Evolutionary conservation across 1,139 yeast species (phyloP), one percentile per base, ranked within the genome.

Genomic region (Arxiozyma bovina): DNA sequence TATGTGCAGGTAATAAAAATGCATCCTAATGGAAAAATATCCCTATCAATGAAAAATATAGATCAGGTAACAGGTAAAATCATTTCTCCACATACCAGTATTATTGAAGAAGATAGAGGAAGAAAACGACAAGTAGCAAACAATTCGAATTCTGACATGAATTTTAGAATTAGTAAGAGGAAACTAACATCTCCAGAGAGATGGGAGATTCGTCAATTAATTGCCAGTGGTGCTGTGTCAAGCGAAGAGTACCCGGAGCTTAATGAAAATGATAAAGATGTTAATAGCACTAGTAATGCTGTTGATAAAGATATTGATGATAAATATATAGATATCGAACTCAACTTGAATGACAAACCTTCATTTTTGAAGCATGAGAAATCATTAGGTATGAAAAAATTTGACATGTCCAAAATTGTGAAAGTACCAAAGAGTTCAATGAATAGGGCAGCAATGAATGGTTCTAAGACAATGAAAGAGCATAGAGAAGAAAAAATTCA

Each of bases 171-270:
- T n/a, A 55, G 55, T 5, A 68, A 74, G 55, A 75, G 82, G 61
- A 73, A 88, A 52, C 68, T 85, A 43, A 84, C 94, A 0, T 85
- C 95, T 0, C 95, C 96, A 1, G 98, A 91, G 67, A 72, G 91
- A 55, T 91, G 96, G 96, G 97, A 91, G 64, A 77, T 88, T 52
- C 75, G 87, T 41, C 97, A 91, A 64, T 73, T 88, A 41, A 84
- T 86, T 42, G 86, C 94, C 0, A 82, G 94, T 3, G 96, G 96
- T 1, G 93, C 80, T 0, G 81, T 82, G 0, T 76, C 82, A 2
- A 80, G 85, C 0, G 77, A 82, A 15, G 93, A 85, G 57, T 83
- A 83, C 62, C 93, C 93, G 1, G 94, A 85, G 53, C 68, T 85
- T 0, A 76, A 74, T 42, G 86, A 81, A 43, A 62, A 41, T 61